Percentiles rank a stretch among this genome's conserved stretches.
Evolutionary conservation across 78 protist species (phyloP).

Genomic region (Polysphondylium violaceum): DNA sequence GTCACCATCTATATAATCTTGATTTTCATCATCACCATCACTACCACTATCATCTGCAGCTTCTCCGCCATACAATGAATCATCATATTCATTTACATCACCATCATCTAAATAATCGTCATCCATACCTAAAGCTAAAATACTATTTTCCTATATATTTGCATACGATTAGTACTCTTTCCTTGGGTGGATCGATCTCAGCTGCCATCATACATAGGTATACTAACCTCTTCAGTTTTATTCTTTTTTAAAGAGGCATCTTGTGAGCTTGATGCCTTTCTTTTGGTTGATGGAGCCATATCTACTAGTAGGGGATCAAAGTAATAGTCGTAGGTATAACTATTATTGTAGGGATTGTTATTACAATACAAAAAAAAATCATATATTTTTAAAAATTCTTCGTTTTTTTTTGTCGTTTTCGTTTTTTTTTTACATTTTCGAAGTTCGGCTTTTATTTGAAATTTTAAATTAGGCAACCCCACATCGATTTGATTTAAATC

Average conservation of each 20-base stretch:
- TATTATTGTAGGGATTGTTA: no score
- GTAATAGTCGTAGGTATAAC: not conserved
- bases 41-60: not conserved
- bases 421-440: no score
- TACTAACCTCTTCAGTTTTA: not conserved
- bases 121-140: constrained; percentile 43
- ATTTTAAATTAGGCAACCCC: not conserved
- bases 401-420: no score
- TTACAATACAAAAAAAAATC: not conserved
- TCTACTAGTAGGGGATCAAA: not conserved
- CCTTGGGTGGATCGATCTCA: no score
- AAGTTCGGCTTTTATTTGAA: not conserved
- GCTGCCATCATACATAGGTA: not conserved
- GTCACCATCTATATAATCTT: constrained; percentile 30
- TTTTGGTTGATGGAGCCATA: not conserved
- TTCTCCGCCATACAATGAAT: constrained; percentile 2
- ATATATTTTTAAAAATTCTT: no score
- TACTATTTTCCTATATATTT: constrained; percentile 22
- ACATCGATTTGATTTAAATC: not conserved
- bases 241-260: not conserved
- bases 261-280: not conserved
- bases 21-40: constrained; percentile 23
- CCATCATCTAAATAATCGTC: constrained; percentile 29
- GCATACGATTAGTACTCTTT: no score
- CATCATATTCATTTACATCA: constrained; percentile 7